Evolutionary conservation across 202 grass and related monocot genomes (phyloP).

Genomic region (Cymbopogon flexuosus): DNA sequence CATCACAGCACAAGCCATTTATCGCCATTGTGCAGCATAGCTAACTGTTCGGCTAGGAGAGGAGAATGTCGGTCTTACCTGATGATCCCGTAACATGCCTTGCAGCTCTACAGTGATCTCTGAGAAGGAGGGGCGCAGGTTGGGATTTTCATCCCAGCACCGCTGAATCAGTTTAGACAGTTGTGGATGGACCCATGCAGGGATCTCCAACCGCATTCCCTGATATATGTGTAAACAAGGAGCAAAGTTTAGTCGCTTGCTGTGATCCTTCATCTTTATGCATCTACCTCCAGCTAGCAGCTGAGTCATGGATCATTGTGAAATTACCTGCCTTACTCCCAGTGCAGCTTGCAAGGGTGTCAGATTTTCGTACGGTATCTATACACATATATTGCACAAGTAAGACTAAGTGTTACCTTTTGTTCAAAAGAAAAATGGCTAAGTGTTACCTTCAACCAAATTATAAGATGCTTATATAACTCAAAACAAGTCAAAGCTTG

Average conservation of each 20-base stretch:
- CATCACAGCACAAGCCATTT: neutral
- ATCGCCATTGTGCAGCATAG: neutral
- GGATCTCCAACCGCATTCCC: constrained; percentile 75
- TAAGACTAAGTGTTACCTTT: constrained; percentile 11
- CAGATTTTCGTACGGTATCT: constrained; percentile 83
- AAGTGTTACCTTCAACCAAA: neutral
- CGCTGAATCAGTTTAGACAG: constrained; percentile 53
- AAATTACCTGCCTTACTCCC: constrained; percentile 76
- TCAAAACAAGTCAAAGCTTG: neutral
- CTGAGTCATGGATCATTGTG: neutral
- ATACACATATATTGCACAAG: constrained; percentile 34
- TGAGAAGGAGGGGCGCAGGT: constrained; percentile 52
- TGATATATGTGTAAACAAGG: constrained; percentile 36
- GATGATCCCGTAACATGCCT: constrained; percentile 45
- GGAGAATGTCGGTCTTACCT: constrained; percentile 33
- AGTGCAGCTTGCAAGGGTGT: constrained; percentile 93
- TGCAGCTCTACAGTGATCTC: constrained; percentile 68
- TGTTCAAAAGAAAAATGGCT: neutral
- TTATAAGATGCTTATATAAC: neutral
- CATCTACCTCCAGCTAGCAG: neutral
- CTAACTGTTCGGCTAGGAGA: neutral
- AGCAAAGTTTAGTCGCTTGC: neutral
- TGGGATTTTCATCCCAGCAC: constrained; percentile 69
- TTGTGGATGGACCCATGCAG: constrained; percentile 41
- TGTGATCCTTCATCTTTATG: neutral